Percentiles rank a stretch among this genome's conserved stretches.
Evolutionary conservation across 2,329 filamentous ascomycete genomes (phyloP).

Genomic region (Lomentospora prolificans): DNA sequence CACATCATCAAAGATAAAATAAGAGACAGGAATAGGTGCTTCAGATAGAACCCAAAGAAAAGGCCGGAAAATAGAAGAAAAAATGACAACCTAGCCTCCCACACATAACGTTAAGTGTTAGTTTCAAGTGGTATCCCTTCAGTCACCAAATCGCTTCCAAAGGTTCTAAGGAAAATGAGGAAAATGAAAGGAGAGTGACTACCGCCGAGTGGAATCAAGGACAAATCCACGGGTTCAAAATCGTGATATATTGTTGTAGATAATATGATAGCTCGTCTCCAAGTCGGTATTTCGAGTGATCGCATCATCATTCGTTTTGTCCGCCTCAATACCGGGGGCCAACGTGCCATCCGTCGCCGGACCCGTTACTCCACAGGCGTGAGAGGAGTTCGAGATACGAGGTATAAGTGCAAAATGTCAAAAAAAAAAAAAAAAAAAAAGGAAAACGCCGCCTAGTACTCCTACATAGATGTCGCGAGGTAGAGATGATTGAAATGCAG

Average conservation of each 20-base stretch:
- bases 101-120: neutral
- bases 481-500: neutral
- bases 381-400: neutral
- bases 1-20: neutral
- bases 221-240: neutral
- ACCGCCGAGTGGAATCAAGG: neutral
- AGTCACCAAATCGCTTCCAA: constrained; percentile 2
- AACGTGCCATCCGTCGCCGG: neutral
- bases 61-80: neutral
- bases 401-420: no score
- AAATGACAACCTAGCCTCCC: neutral
- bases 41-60: neutral
- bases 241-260: neutral
- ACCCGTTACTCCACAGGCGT: neutral
- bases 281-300: neutral
- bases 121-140: constrained; percentile 3
- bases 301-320: neutral
- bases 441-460: neutral
- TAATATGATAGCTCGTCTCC: neutral
- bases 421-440: no score
- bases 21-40: no score
- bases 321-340: neutral
- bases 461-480: neutral
- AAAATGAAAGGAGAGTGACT: constrained; percentile 13
- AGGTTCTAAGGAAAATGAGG: constrained; percentile 22